Evolutionary conservation across 2,329 filamentous ascomycete species (phyloP), one percentile per base, ranked within the genome.

Genomic region (Curvularia lunata): DNA sequence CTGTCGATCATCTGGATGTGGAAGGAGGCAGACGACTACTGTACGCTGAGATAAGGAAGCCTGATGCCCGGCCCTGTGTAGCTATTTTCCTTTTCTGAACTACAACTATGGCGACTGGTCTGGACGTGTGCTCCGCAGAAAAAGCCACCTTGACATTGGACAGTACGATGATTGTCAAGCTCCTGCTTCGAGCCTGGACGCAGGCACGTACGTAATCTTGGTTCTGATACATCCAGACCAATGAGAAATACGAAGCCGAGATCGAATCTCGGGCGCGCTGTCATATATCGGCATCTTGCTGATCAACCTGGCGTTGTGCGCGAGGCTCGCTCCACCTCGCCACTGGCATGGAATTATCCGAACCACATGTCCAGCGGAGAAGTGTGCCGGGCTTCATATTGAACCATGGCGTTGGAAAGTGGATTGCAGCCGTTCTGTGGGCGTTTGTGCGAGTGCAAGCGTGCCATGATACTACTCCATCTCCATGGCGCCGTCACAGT

Each of bases 21-120:
- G 34, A 37, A 48, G 42, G 34, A 38, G 42, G 49, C 21, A 21
- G 37, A 19, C 37, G 25, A 53, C 49, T 53, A 48, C 49, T 53
- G 37, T 23, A 48, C 28, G 50, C 23, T 25, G 43, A 48, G 49
- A 34, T 43, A 45, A 57, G 45, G 37, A 48, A 28, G 32, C 34
- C 40, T 21, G 19, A 34, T 10, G 12, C 19, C 21, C 6, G 25
- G 43, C 49, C 54, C 54, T 57, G 54, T 50, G 28, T 57, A 19
- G 38, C 18, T 25, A 16, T 37, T 42, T 25, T 42, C 40, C 23
- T 21, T n/a, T 27, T 43, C 30, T 43, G 28, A 23, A 48, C 19
- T 34, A 27, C 25, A 21, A 25, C 37, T 16, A 45, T 25, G 8
- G 38, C 45, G 30, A 54, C 30, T 49, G 55, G 40, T 49, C 51